Conservation (phyloP, 202 grass and related monocot species). For the Alloteropsis angusta region DNA sequence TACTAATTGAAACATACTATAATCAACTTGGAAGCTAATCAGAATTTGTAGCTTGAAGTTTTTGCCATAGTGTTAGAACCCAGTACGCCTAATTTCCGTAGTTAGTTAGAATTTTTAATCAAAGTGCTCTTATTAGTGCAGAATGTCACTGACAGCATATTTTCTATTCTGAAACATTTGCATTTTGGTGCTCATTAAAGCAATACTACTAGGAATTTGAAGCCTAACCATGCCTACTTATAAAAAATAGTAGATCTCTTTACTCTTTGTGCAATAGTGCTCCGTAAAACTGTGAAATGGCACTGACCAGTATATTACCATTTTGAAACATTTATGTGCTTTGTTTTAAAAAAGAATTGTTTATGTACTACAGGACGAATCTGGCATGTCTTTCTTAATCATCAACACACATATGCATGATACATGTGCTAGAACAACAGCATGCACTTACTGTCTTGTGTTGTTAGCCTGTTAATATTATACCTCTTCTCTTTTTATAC, state of each 20-base stretch:
- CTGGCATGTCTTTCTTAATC: not conserved
- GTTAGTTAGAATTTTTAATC: not conserved
- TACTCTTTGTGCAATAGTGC: not conserved
- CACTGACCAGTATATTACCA: not conserved
- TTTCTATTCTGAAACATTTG: not conserved
- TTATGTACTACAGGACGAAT: not conserved
- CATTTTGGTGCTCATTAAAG: not conserved
- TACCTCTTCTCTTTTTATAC: not conserved
- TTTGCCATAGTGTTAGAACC: not conserved
- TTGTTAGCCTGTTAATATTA: not conserved
- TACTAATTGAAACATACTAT: not conserved
- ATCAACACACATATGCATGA: not conserved
- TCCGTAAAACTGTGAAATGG: not conserved
- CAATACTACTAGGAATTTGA: not conserved
- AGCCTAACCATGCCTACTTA: not conserved
- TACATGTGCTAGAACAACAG: not conserved
- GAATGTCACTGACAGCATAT: not conserved
- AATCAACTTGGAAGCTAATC: slow-evolving; percentile 1
- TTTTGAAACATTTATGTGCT: not conserved
- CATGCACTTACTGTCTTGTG: not conserved
- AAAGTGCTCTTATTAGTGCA: not conserved
- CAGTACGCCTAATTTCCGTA: not conserved
- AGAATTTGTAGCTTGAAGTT: not conserved
- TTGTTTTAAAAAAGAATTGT: not conserved
- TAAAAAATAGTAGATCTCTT: not conserved